Percentiles rank a stretch among this genome's conserved stretches.
phyloP scores from a whole-genome alignment of 148 eudicot genomes.

The Fagopyrum esculentum region DNA sequence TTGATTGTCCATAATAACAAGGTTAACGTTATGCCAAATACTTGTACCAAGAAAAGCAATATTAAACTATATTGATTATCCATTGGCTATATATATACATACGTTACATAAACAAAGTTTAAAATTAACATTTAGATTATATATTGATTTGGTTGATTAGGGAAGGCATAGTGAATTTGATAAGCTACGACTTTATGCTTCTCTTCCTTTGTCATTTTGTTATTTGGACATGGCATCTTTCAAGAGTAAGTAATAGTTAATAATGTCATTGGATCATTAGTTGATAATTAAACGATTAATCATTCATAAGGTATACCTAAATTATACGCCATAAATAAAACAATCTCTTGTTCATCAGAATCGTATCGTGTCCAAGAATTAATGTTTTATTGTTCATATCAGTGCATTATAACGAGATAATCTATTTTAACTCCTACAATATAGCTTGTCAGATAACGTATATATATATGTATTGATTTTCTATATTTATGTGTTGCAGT shows the following conservation, averaged over 20 bases:
- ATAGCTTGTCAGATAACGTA: neutral
- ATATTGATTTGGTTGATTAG: neutral
- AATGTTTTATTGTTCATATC: neutral
- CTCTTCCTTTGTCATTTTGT: neutral
- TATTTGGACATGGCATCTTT: neutral
- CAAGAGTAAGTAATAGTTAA: neutral
- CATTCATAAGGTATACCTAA: neutral
- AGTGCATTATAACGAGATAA: neutral
- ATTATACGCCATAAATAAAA: neutral
- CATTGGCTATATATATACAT: too few species aligned
- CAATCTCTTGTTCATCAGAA: neutral
- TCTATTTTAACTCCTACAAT: neutral
- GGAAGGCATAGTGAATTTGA: neutral
- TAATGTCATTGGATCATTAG: neutral
- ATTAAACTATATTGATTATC: too few species aligned
- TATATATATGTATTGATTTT: too few species aligned
- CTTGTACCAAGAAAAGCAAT: too few species aligned
- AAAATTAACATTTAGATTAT: neutral
- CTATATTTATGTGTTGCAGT: too few species aligned
- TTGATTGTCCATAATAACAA: too few species aligned
- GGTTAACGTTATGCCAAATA: too few species aligned
- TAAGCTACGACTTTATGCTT: neutral
- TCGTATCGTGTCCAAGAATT: neutral
- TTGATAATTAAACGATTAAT: neutral
- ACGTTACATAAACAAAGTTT: neutral